Evolutionary conservation across 116 monocot genomes (phyloP), one percentile per base, ranked within the genome.

Genomic region (Posidonia oceanica): DNA sequence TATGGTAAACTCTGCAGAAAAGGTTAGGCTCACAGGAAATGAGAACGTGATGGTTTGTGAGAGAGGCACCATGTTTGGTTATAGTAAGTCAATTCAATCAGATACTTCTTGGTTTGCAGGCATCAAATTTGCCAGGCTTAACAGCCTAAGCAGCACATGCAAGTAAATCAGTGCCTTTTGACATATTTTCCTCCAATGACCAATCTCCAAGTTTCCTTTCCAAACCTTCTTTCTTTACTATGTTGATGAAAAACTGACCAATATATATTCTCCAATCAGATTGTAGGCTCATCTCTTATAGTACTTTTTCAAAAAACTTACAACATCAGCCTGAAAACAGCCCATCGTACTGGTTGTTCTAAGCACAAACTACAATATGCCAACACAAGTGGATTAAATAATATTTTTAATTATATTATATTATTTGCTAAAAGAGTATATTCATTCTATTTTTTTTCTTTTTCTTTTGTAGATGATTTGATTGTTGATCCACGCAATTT

Each of bases 21-120:
- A 96, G 72, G 81, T 96, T 51, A 87, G 96, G 77, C 82, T 91
- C 68, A 87, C 96, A 63, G 96, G 96, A 37, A 91, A 96, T 71
- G 77, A 73, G 61, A 89, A 96, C 77, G 96, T 96, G 22, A 91
- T 96, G 92, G 92, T 96, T 71, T 96, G 91, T 79, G 96, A 96
- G 62, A 82, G 96, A 72, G 96, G 96, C 66, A 87, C 92, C 72
- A 89, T 96, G 96, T 91, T 91, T 77, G 96, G 96, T 37, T 96
- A 96, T 71, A 91, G 92, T 96, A 89, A 83, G 89, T 86, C 48
- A 42, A 64, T 15, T 36, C 54, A 39, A n/a, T 71, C 48, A 52
- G 18, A 53, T 52, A 22, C 3, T 39, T 61, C 13, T 23, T 21
- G 58, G 18, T 16, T 58, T 58, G 16, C 5, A 1, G 20, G 16